Evolutionary conservation across 2,329 filamentous ascomycete genomes (phyloP).

Genomic region (Knufia fluminis): DNA sequence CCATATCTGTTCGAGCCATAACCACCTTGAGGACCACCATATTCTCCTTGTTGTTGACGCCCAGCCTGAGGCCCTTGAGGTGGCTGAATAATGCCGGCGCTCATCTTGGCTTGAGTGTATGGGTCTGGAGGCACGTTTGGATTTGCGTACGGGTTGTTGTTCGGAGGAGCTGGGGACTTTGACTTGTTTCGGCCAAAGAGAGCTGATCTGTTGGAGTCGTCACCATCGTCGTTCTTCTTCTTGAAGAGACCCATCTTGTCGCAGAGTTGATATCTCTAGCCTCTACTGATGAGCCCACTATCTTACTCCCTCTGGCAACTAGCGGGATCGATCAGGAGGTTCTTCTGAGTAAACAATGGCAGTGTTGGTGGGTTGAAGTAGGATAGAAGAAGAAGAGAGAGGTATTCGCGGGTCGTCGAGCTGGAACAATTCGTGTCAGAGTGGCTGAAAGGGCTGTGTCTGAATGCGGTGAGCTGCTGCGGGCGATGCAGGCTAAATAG

Average conservation of each 20-base stretch:
- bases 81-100: slow-evolving; percentile 31
- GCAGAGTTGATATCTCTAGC: not conserved
- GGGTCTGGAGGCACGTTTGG: slow-evolving; percentile 43
- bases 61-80: slow-evolving; percentile 16
- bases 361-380: not conserved
- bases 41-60: slow-evolving; percentile 9
- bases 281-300: too few relatives aligned
- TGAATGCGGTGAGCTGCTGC: slow-evolving; percentile 7
- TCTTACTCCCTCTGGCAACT: not conserved
- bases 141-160: slow-evolving; percentile 49
- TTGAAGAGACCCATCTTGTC: slow-evolving; percentile 38
- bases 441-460: slow-evolving; percentile 2
- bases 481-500: not conserved
- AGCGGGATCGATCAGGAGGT: not conserved
- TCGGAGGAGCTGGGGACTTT: slow-evolving; percentile 42
- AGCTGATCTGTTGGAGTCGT: slow-evolving; percentile 45
- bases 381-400: slow-evolving; percentile 1
- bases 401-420: slow-evolving; percentile 12
- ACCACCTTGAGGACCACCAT: slow-evolving; percentile 14
- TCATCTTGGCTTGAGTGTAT: slow-evolving; percentile 44
- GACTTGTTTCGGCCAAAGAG: slow-evolving; percentile 51
- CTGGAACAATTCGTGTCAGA: slow-evolving; percentile 14
- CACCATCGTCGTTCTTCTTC: slow-evolving; percentile 46
- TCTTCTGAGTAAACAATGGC: not conserved
- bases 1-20: slow-evolving; percentile 23